Evolutionary conservation across 768 basidiomycete genomes (phyloP), one percentile per base, ranked within the genome.

Genomic region (Rhodotorula paludigena): DNA sequence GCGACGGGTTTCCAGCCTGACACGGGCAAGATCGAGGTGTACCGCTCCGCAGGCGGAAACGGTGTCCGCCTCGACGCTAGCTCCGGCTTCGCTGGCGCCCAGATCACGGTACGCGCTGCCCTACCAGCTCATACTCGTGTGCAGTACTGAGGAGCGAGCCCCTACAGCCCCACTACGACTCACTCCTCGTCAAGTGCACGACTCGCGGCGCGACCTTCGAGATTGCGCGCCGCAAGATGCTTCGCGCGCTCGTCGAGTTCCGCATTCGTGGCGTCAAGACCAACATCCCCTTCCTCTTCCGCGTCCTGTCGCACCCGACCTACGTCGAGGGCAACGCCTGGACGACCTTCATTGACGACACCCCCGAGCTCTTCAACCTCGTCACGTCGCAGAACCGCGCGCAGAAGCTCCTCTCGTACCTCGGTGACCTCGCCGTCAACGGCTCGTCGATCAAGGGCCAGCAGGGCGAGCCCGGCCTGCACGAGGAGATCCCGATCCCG

Each of bases 341-440:
- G 96, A 99, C 96, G 4, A 99, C 96, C 33, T 98, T 99, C 83
- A 98, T 99, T 79, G 96, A 99, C 76, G 96, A 99, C 79, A 97
- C 94, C 2, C 93, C 92, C n/a, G 92, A 97, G 77, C 85, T 99
- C 70, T 99, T 98, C 87, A 96, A 93, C 80, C 86, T 99, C 63
- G 93, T 99, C 12, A 89, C 91, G 76, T 92, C 88, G 74, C 93
- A 93, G 80, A 99, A 99, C 80, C 89, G 96, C 80, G 96, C 96
- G 7, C 93, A 97, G 80, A 98, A 98, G 79, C 81, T 99, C 61
- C 84, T 99, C 53, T 88, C 92, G 11, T 99, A 98, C 80, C 87
- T 99, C 42, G 96, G 96, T 69, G 96, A 99, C 78, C 84, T 99
- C 49, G 90, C 90, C 57, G 96, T 99, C 81, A 99, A 99, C 76